Evolutionary conservation across 306 rosid species (phyloP).

Genomic region (Sicyos baderoa): DNA sequence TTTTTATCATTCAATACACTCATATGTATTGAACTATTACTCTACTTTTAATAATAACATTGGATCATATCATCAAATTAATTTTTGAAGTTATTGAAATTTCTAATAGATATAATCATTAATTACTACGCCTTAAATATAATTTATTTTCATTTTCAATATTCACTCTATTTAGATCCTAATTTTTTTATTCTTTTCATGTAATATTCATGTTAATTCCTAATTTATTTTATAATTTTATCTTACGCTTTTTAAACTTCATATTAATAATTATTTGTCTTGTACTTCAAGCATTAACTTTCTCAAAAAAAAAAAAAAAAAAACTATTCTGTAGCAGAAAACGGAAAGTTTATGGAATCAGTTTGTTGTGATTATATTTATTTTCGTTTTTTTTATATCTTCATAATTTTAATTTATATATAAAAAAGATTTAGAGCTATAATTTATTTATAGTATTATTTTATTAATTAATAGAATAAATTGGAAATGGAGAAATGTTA

Average conservation of each 20-base stretch:
- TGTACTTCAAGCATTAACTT: background rate
- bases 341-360: background rate
- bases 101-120: background rate
- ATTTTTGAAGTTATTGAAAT: conserved; percentile 9
- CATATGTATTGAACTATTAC: too few species aligned
- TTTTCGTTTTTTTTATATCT: background rate
- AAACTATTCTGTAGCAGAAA: background rate
- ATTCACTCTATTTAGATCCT: background rate
- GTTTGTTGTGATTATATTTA: background rate
- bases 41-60: background rate
- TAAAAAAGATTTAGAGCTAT: background rate
- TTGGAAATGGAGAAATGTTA: conserved; percentile 18
- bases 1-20: too few species aligned
- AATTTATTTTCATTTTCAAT: background rate
- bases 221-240: too few species aligned
- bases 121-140: background rate
- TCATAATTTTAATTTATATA: background rate
- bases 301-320: too few species aligned
- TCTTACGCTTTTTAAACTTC: too few species aligned
- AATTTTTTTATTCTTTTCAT: too few species aligned
- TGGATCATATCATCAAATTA: conserved; percentile 13
- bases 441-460: background rate
- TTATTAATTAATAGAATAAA: background rate
- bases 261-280: background rate
- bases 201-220: background rate